Percentiles rank a stretch among this genome's conserved stretches.
Conservation (phyloP, 2,329 filamentous ascomycete genomes). For the Clarireedia monteithiana region DNA sequence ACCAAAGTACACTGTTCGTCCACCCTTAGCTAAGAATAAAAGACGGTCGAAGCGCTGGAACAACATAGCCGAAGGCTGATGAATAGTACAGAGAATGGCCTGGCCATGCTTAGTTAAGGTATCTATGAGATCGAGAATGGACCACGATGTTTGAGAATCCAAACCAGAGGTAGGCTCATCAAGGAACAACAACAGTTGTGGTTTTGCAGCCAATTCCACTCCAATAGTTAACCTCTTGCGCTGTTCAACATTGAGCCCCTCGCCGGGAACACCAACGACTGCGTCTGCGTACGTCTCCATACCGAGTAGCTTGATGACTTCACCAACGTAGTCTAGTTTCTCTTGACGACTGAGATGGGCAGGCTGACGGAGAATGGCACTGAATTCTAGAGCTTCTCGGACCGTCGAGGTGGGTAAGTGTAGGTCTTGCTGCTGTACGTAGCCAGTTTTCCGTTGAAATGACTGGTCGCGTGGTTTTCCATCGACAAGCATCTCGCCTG, state of each 20-base stretch:
- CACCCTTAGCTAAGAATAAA: conserved; percentile 68
- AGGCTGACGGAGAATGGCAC: conserved; percentile 77
- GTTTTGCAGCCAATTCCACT: conserved; percentile 64
- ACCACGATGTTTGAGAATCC: conserved; percentile 88
- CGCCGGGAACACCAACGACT: conserved; percentile 66
- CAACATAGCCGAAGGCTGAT: conserved; percentile 87
- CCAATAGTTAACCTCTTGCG: conserved; percentile 67
- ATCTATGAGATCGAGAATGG: conserved; percentile 77
- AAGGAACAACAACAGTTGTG: conserved; percentile 60
- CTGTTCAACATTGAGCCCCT: conserved; percentile 46
- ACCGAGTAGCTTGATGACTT: conserved; percentile 83
- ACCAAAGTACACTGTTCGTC: conserved; percentile 73
- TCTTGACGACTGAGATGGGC: conserved; percentile 62
- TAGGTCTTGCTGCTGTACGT: conserved; percentile 65
- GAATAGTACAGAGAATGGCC: conserved; percentile 89
- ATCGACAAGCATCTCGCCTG: conserved; percentile 68
- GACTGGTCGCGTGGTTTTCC: conserved; percentile 50
- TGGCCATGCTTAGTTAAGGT: conserved; percentile 83
- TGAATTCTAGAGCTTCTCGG: conserved; percentile 80
- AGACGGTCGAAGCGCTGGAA: conserved; percentile 85
- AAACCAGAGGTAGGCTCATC: conserved; percentile 84
- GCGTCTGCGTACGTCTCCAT: conserved; percentile 89
- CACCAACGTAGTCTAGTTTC: conserved; percentile 80
- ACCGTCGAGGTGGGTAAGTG: conserved; percentile 80
- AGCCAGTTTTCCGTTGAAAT: conserved; percentile 88